Evolutionary conservation across 495 filamentous ascomycete genomes (phyloP).

Genomic region (Rhypophila decipiens): DNA sequence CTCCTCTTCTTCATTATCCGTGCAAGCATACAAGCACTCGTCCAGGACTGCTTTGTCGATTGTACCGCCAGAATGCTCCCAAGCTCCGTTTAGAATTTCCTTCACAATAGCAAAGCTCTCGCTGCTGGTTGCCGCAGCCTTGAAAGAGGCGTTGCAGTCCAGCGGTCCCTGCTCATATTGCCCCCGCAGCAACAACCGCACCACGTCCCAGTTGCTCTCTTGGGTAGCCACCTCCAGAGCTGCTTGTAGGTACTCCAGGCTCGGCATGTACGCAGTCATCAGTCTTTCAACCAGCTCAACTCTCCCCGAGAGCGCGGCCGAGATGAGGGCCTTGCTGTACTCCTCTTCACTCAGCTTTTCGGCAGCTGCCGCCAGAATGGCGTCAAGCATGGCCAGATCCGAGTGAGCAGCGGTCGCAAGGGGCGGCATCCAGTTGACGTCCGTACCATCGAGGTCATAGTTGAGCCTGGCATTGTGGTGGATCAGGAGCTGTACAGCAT

Average conservation of each 20-base stretch:
- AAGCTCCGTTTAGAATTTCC: no score
- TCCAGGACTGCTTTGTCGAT: no score
- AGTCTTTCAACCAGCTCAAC: not conserved
- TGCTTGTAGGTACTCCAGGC: not conserved
- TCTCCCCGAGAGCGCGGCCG: not conserved
- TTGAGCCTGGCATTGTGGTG: conserved; percentile 22
- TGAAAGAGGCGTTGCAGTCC: no score
- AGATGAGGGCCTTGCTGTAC: conserved; percentile 16
- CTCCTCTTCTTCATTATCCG: no score
- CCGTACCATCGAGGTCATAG: conserved; percentile 17
- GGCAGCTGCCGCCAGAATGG: conserved; percentile 20
- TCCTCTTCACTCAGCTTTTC: conserved; percentile 7
- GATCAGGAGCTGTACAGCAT: conserved; percentile 26
- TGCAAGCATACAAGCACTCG: no score
- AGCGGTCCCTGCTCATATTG: no score
- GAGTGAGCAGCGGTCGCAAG: conserved; percentile 21
- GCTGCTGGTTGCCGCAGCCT: no score
- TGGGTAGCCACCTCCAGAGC: not conserved
- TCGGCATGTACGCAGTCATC: not conserved
- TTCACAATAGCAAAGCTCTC: no score
- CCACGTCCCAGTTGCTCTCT: no score
- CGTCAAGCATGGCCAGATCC: conserved; percentile 28
- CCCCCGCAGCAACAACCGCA: no score
- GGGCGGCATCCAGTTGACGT: conserved; percentile 19
- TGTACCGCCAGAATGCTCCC: no score